Conservation (phyloP, 2,329 filamentous ascomycete genomes). For the Dactylellina leptospora region DNA sequence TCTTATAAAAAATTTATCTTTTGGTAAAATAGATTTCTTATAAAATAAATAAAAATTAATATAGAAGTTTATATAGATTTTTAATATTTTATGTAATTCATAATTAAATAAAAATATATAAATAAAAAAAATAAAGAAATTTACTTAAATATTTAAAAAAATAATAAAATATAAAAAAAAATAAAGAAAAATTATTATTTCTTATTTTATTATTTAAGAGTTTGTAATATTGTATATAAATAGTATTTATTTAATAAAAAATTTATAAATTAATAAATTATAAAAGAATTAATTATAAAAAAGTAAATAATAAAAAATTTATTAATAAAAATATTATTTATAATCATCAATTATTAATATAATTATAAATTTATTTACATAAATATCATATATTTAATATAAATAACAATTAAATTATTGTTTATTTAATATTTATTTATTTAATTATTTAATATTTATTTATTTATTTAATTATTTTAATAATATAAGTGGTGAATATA, state of each 20-base stretch:
- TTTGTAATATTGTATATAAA: slow-evolving; percentile 16
- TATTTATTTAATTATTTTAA: neutral
- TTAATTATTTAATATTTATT: neutral
- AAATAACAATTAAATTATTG: neutral
- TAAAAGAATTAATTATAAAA: slow-evolving; percentile 5
- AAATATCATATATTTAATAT: neutral
- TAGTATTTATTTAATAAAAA: no score
- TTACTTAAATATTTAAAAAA: slow-evolving; percentile 22
- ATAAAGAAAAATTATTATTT: neutral
- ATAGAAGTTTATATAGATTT: neutral
- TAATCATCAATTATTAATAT: neutral
- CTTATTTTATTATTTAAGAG: slow-evolving; percentile 5
- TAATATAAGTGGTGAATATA: neutral
- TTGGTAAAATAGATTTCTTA: neutral
- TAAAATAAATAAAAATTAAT: neutral
- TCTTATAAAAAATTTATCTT: neutral
- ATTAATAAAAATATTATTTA: neutral
- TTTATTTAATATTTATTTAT: neutral
- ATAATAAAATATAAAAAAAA: slow-evolving; percentile 11
- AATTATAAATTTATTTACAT: neutral
- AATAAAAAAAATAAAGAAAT: slow-evolving; percentile 11
- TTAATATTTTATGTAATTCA: neutral
- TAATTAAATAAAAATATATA: neutral
- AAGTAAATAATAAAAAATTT: neutral
- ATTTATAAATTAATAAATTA: slow-evolving; percentile 16